Conservation (phyloP, 129 eudicot genomes). For the Lactuca sativa region DNA sequence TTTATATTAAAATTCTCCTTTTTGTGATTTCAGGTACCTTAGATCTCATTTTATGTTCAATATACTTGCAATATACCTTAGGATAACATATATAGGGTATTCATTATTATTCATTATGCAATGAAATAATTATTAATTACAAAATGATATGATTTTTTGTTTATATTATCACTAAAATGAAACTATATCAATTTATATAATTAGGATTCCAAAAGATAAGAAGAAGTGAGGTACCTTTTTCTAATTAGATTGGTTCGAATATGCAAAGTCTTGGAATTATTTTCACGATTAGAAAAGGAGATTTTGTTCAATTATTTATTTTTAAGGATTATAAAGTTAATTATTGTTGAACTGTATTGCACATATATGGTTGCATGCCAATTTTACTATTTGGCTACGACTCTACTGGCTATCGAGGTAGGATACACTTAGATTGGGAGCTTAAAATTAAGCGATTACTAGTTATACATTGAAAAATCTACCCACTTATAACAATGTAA, state of each 20-base stretch:
- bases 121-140: neutral
- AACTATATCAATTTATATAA: neutral
- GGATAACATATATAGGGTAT: slow-evolving; percentile 18
- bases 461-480: too few species aligned
- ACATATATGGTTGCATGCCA: slow-evolving; percentile 79
- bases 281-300: slow-evolving; percentile 58
- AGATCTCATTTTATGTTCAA: slow-evolving; percentile 52
- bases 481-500: too few species aligned
- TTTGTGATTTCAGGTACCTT: slow-evolving; percentile 9
- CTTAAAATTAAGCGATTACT: slow-evolving; percentile 11
- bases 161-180: neutral
- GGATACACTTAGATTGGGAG: slow-evolving; percentile 81
- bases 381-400: slow-evolving; percentile 70
- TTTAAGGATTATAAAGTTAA: slow-evolving; percentile 56
- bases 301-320: slow-evolving; percentile 61
- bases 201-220: slow-evolving; percentile 53
- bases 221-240: slow-evolving; percentile 57
- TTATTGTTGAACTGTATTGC: slow-evolving; percentile 63
- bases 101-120: slow-evolving; percentile 31
- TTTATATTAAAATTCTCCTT: too few species aligned
- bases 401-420: slow-evolving; percentile 53
- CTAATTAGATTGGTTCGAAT: slow-evolving; percentile 62
- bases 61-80: slow-evolving; percentile 37
- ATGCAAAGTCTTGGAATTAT: slow-evolving; percentile 41
- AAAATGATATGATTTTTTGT: neutral